phyloP scores from a whole-genome alignment of 495 filamentous ascomycete genomes.

The Annulohypoxylon bovei region DNA sequence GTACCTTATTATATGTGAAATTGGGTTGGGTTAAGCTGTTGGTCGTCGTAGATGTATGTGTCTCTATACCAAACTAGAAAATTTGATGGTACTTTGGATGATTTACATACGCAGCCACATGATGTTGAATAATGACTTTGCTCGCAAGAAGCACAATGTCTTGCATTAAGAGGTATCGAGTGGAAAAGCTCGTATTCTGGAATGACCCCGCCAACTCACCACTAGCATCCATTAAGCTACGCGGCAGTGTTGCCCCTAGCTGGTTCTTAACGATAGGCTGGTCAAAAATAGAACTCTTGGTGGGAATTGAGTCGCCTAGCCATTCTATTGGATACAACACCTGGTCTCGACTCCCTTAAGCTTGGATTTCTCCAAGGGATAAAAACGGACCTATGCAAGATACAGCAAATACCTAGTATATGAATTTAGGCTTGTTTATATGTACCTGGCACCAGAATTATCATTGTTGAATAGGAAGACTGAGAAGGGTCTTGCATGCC shows the following conservation, averaged over 20 bases:
- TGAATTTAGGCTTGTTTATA: background rate
- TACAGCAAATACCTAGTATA: background rate
- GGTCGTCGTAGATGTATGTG: background rate
- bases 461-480: background rate
- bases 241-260: conserved; percentile 19
- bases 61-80: background rate
- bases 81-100: background rate
- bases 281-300: conserved; percentile 41
- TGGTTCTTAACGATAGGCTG: conserved; percentile 6
- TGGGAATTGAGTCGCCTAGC: conserved; percentile 1
- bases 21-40: background rate
- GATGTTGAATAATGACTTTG: conserved; percentile 26
- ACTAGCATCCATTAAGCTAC: conserved; percentile 15
- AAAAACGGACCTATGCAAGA: conserved; percentile 7
- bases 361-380: conserved; percentile 6
- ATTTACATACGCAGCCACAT: conserved; percentile 2
- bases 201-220: conserved; percentile 30
- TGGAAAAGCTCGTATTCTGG: conserved; percentile 40
- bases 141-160: conserved; percentile 30
- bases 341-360: conserved; percentile 23
- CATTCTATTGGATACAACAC: conserved; percentile 17
- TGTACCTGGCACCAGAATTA: background rate
- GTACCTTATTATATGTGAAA: background rate
- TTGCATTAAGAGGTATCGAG: conserved; percentile 18
- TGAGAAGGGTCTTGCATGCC: background rate